Conservation (phyloP, 352 stramenopile species). For the Thraustochytrium sp. region DNA sequence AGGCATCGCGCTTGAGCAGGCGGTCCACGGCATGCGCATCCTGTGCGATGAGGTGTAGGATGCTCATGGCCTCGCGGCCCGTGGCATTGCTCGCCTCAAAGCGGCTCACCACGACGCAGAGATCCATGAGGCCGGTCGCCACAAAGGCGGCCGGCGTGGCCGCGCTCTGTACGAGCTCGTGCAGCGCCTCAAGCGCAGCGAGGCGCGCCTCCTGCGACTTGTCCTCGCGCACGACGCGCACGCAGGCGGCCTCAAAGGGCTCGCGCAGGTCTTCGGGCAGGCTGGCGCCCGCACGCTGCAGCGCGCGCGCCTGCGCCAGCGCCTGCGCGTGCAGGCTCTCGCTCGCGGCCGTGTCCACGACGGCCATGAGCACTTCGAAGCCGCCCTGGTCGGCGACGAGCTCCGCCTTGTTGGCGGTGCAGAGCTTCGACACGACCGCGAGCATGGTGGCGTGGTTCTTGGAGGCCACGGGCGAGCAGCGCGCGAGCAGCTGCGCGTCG, state of each 20-base stretch:
- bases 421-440: no score
- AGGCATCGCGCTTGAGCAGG: neutral
- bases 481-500: neutral
- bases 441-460: neutral
- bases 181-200: neutral
- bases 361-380: neutral
- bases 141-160: neutral
- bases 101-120: conserved; percentile 12
- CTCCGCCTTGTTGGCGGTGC: no score
- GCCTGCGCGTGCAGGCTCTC: neutral
- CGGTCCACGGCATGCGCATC: neutral
- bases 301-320: neutral
- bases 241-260: neutral
- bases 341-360: neutral
- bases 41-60: neutral
- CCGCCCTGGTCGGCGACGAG: neutral
- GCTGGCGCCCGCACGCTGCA: neutral
- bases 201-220: neutral
- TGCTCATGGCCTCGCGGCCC: neutral
- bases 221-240: neutral
- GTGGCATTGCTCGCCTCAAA: neutral
- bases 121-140: neutral
- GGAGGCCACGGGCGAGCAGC: neutral
- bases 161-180: neutral
- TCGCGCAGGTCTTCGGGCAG: neutral